Evolutionary conservation across 148 eudicot species (phyloP).

Genomic region (Chenopodium quinoa): DNA sequence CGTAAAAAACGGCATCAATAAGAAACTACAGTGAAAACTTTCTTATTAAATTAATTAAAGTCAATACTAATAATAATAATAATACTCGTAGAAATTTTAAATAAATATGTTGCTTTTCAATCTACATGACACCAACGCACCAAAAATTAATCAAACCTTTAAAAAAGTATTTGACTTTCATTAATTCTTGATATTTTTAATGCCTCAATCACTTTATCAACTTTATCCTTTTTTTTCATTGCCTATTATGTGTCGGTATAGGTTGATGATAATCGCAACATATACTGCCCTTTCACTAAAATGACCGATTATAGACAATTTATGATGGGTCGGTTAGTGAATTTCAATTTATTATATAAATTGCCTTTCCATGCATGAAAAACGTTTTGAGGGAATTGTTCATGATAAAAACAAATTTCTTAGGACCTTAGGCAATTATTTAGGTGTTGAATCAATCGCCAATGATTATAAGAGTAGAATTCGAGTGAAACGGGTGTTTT

Average conservation of each 20-base stretch:
- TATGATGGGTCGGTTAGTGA: too few species aligned
- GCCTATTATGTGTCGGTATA: not conserved
- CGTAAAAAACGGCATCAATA: too few species aligned
- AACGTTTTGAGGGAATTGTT: not conserved
- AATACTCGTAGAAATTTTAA: not conserved
- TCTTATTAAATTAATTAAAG: not conserved
- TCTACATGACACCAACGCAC: slow-evolving; percentile 24
- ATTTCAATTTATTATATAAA: too few species aligned
- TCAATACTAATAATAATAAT: not conserved
- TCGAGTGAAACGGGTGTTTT: too few species aligned
- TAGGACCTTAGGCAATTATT: too few species aligned
- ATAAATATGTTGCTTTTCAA: slow-evolving; percentile 7
- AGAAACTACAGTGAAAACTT: too few species aligned
- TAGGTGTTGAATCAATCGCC: too few species aligned
- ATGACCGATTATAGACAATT: not conserved
- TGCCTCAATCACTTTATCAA: not conserved
- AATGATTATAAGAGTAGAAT: too few species aligned
- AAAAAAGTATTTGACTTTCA: slow-evolving; percentile 22
- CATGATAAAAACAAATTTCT: too few species aligned
- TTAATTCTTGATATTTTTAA: not conserved
- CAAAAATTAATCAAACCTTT: not conserved
- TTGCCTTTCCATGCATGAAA: not conserved
- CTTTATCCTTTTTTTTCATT: not conserved
- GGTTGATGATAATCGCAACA: not conserved
- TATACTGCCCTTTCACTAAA: not conserved